Evolutionary conservation across 2,329 filamentous ascomycete species (phyloP), one percentile per base, ranked within the genome.

Genomic region (Parastagonospora avenae): DNA sequence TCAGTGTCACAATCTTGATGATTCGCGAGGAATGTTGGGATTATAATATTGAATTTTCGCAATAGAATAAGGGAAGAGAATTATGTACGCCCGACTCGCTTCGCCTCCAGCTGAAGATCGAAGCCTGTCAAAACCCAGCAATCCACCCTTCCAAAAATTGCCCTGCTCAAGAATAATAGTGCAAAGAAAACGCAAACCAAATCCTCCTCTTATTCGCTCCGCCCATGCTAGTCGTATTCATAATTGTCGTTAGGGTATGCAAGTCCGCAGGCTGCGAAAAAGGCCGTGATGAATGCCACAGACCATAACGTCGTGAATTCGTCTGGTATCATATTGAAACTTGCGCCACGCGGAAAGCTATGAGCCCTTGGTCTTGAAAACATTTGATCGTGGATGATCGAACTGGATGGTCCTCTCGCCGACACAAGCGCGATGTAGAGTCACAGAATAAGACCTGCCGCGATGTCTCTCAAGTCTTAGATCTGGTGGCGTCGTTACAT

Each of bases 171-270:
- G 19, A 51, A 43, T 48, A 53, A 52, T 48, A 53, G 52, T 50
- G 46, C 50, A 43, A 32, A 48, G 46, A 48, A 50, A 55, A 47
- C 40, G 45, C 57, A 52, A 52, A 57, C 51, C 32, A 60, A 55
- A 56, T 43, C 46, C 50, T 49, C 49, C 50, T 62, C 63, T 58
- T 56, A 44, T 55, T 56, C 55, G 52, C 66, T 65, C 62, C 61
- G 53, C 57, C 54, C 63, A 72, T 72, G 69, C 67, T 70, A 52
- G 55, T 70, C 67, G 55, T 73, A 60, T 57, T 71, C 67, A 47
- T 73, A 54, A 69, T 60, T 63, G 58, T 71, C 69, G 60, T 72
- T 60, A 72, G 55, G 52, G 33, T 49, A 61, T 67, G 60, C 54
- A 61, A 37, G 44, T 40, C 43, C 43, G 46, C 41, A 43, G 46